Conservation (phyloP, 164 flowering plant genomes). For the Brasenia schreberi region DNA sequence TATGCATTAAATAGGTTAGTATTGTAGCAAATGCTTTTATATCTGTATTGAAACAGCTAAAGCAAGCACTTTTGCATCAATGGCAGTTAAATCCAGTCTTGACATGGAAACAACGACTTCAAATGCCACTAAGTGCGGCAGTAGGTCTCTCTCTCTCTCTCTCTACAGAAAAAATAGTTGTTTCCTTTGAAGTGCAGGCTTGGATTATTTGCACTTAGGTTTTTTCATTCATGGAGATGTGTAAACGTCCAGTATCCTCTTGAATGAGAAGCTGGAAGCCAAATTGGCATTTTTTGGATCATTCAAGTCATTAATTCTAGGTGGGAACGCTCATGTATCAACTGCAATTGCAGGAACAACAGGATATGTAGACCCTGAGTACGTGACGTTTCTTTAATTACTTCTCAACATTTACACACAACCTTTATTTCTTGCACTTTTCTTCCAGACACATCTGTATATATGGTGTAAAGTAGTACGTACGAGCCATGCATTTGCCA, state of each 20-base stretch:
- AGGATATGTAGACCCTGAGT: slow-evolving; percentile 8
- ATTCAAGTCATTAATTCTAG: background rate
- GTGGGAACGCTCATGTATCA: background rate
- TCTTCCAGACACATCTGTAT: no score
- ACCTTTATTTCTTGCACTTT: no score
- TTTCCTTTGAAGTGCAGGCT: background rate
- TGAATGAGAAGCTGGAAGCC: background rate
- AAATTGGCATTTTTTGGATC: slow-evolving; percentile 1
- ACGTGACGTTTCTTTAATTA: background rate
- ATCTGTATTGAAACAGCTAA: no score
- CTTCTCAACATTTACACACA: no score
- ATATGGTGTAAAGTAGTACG: no score
- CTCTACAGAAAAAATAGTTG: background rate
- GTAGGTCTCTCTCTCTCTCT: background rate
- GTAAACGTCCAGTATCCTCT: background rate
- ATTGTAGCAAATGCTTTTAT: no score
- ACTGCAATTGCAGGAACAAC: slow-evolving; percentile 1
- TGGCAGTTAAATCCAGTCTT: background rate
- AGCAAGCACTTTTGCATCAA: background rate
- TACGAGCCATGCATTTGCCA: no score
- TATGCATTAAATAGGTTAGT: no score
- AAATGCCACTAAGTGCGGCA: background rate
- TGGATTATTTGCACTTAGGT: background rate
- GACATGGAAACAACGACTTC: background rate
- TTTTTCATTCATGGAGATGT: slow-evolving; percentile 1